These are phyloP conservation scores for Priceomyces carsonii DNA, from an alignment of 805 yeast genomes.

Conservation along the genomic window DNA sequence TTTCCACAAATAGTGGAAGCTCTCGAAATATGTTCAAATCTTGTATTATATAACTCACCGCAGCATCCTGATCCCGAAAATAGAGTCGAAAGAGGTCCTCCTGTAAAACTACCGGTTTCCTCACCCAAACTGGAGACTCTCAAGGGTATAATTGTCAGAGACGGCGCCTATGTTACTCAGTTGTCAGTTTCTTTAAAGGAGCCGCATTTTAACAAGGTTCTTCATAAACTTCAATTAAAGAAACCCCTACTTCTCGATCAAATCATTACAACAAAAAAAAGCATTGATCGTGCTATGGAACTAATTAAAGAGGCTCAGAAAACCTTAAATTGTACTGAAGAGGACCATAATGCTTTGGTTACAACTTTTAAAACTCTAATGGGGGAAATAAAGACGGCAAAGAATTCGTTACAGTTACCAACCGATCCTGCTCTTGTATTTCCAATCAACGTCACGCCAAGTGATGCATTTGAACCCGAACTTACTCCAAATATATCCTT, in stretches of 20 bases:
- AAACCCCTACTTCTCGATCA: constrained; percentile 43
- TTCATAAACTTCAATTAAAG: constrained; percentile 29
- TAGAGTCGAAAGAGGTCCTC: constrained; percentile 34
- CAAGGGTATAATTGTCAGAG: constrained; percentile 61
- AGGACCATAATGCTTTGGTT: constrained; percentile 16
- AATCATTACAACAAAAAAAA: constrained; percentile 45
- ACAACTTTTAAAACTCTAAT: constrained; percentile 27
- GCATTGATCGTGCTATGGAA: constrained; percentile 36
- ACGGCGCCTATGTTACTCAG: constrained; percentile 52
- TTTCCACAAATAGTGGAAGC: constrained; percentile 38
- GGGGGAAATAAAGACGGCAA: constrained; percentile 27
- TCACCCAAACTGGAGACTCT: constrained; percentile 54
- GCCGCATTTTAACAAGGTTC: constrained; percentile 35
- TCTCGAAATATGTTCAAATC: constrained; percentile 36
- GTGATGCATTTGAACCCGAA: constrained; percentile 44
- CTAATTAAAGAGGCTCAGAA: constrained; percentile 19
- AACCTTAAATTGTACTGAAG: constrained; percentile 9
- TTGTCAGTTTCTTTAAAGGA: constrained; percentile 46
- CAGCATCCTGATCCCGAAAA: constrained; percentile 29
- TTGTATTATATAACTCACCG: constrained; percentile 37
- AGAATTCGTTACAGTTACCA: constrained; percentile 32
- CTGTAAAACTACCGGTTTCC: constrained; percentile 58
- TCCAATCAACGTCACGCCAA: constrained; percentile 50
- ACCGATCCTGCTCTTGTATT: constrained; percentile 59
- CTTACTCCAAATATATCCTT: constrained; percentile 48